phyloP scores from a whole-genome alignment of 2,329 filamentous ascomycete genomes.

The Trichophyton equinum region DNA sequence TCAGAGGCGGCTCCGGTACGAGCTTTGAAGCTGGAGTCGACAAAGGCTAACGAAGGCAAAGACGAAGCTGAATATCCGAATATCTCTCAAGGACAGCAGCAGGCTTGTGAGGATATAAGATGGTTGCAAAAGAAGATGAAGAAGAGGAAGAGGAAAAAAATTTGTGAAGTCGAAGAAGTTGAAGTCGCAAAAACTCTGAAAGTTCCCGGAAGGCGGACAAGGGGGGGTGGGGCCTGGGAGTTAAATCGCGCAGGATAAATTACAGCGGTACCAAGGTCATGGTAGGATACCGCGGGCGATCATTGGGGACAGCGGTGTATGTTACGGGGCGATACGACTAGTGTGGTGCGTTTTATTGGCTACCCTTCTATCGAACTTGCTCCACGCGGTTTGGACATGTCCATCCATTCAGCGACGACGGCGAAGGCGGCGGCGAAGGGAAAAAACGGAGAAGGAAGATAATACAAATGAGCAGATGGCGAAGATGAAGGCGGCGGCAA shows the following conservation, averaged over 20 bases:
- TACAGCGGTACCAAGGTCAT: not conserved
- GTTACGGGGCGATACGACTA: not conserved
- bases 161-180: conserved; percentile 3
- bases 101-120: conserved; percentile 13
- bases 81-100: conserved; percentile 14
- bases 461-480: not conserved
- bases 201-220: not conserved
- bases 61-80: conserved; percentile 7
- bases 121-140: conserved; percentile 10
- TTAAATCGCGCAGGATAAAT: not conserved
- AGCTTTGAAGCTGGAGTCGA: not conserved
- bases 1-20: not conserved
- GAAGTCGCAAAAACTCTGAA: not conserved
- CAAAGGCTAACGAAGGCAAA: not conserved
- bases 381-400: not conserved
- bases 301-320: not conserved
- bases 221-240: not conserved
- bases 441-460: not conserved
- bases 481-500: too few relatives aligned
- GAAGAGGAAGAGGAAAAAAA: conserved; percentile 10
- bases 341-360: not conserved
- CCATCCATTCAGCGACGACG: not conserved
- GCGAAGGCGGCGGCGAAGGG: not conserved
- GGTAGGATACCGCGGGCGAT: not conserved
- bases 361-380: not conserved